Evolutionary conservation across 768 basidiomycete species (phyloP).

Genomic region (Infundibulicybe gibba): DNA sequence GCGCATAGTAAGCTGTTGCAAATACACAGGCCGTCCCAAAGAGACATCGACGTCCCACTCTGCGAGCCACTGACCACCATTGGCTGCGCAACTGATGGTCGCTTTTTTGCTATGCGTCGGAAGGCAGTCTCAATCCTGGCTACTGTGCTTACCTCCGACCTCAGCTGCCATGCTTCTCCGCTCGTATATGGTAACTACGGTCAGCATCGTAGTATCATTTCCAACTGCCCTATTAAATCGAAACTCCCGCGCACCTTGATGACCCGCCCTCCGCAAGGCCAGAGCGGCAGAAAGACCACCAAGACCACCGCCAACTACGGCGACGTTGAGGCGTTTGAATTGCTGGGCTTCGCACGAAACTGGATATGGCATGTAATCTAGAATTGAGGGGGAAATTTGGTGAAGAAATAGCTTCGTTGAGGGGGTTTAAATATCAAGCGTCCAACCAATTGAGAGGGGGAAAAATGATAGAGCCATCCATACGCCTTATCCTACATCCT

Average conservation of each 20-base stretch:
- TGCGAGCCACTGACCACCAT: slow-evolving; percentile 27
- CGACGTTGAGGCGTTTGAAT: slow-evolving; percentile 16
- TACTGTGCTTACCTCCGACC: slow-evolving; percentile 13
- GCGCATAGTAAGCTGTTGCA: slow-evolving; percentile 28
- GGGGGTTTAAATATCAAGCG: too few species aligned
- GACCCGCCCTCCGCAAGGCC: slow-evolving; percentile 24
- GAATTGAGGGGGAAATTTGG: too few species aligned
- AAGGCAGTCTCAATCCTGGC: not conserved
- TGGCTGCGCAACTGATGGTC: slow-evolving; percentile 28
- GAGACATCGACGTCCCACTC: slow-evolving; percentile 28
- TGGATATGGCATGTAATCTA: too few species aligned
- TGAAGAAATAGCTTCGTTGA: too few species aligned
- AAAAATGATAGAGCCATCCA: too few species aligned
- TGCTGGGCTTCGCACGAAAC: too few species aligned
- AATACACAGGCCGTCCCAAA: slow-evolving; percentile 22
- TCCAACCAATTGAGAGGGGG: too few species aligned
- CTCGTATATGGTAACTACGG: slow-evolving; percentile 16
- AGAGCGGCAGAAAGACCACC: slow-evolving; percentile 24
- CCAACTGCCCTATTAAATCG: not conserved
- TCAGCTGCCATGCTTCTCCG: slow-evolving; percentile 25
- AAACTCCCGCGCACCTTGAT: slow-evolving; percentile 4
- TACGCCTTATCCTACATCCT: too few species aligned
- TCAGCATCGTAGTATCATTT: slow-evolving; percentile 14
- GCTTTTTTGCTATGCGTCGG: slow-evolving; percentile 5
- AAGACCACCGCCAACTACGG: slow-evolving; percentile 19